phyloP scores from a whole-genome alignment of 306 rosid genomes.

The Quercus parvula region DNA sequence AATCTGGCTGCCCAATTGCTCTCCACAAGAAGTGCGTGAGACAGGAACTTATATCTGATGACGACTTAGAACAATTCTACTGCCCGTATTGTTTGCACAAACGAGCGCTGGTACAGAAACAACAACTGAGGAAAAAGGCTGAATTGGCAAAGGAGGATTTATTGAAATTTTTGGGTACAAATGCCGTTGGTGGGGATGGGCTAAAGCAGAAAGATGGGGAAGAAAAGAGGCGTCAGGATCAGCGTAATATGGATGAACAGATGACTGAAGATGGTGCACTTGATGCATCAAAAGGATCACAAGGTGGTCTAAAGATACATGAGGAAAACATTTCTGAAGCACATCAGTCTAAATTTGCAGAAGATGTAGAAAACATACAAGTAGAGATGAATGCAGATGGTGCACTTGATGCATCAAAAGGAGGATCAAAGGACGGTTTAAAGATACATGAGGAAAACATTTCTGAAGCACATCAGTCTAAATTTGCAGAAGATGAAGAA shows the following conservation, averaged over 20 bases:
- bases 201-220: neutral
- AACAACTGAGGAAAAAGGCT: constrained; percentile 35
- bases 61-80: constrained; percentile 25
- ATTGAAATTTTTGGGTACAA: constrained; percentile 34
- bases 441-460: neutral
- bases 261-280: constrained; percentile 14
- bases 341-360: neutral
- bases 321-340: constrained; percentile 9
- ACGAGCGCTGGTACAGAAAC: constrained; percentile 21
- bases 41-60: constrained; percentile 49
- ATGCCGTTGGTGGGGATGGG: neutral
- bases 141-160: constrained; percentile 40
- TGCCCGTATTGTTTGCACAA: constrained; percentile 71
- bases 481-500: neutral
- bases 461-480: constrained; percentile 12
- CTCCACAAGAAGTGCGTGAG: constrained; percentile 55
- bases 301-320: neutral
- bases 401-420: constrained; percentile 7
- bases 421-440: too few species aligned
- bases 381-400: constrained; percentile 11
- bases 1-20: constrained; percentile 49
- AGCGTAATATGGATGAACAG: neutral
- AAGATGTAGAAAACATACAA: constrained; percentile 2
- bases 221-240: constrained; percentile 12
- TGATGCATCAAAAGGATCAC: constrained; percentile 5